Percentiles rank a stretch among this genome's conserved stretches.
phyloP scores from a whole-genome alignment of 495 filamentous ascomycete genomes.

The Podospora comata region DNA sequence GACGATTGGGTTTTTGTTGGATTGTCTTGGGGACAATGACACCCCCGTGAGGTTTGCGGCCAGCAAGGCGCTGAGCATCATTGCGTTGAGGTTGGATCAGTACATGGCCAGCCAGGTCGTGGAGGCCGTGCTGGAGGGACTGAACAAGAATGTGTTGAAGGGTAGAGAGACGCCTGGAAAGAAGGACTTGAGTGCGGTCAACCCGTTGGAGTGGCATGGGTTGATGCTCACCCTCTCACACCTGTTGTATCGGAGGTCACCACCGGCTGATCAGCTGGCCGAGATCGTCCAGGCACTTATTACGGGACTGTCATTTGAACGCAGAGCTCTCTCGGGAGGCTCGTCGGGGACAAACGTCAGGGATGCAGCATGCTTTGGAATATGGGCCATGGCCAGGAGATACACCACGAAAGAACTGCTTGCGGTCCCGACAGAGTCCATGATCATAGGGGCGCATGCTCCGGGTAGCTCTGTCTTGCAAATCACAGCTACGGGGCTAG shows the following conservation, averaged over 20 bases:
- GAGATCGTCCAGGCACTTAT: conserved; percentile 69
- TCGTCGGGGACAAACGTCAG: conserved; percentile 91
- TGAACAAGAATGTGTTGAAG: conserved; percentile 73
- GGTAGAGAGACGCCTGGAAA: conserved; percentile 38
- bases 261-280: conserved; percentile 61
- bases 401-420: conserved; percentile 80
- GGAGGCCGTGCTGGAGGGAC: conserved; percentile 71
- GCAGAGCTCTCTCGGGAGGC: conserved; percentile 71
- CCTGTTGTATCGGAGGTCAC: conserved; percentile 72
- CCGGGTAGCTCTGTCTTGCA: conserved; percentile 57
- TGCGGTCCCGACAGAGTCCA: conserved; percentile 48
- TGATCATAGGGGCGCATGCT: not conserved
- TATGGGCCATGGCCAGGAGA: conserved; percentile 86
- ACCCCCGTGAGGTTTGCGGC: conserved; percentile 86
- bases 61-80: conserved; percentile 85
- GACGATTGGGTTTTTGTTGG: conserved; percentile 68
- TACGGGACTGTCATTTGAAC: conserved; percentile 78
- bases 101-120: conserved; percentile 83
- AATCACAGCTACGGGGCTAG: conserved; percentile 71
- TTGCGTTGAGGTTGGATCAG: conserved; percentile 70
- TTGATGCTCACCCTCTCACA: conserved; percentile 83
- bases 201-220: conserved; percentile 87
- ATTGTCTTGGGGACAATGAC: conserved; percentile 71
- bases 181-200: conserved; percentile 66
- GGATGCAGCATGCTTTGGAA: conserved; percentile 92